phyloP scores from a whole-genome alignment of 1,284 basidiomycete species.

The Anthracocystis walkeri region DNA sequence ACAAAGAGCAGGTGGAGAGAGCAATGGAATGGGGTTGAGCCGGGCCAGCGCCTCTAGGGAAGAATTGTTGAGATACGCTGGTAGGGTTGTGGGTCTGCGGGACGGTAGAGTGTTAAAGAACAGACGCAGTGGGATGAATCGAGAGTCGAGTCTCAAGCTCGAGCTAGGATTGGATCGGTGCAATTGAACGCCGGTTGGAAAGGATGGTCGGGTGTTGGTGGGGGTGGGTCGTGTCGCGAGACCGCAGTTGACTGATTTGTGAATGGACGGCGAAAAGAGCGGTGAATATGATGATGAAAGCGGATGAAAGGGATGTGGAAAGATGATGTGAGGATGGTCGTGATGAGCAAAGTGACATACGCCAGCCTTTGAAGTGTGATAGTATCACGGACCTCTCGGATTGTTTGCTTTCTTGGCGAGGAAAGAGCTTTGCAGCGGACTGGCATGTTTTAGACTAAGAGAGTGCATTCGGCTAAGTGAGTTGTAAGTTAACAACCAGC shows the following conservation, averaged over 20 bases:
- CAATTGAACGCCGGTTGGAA: neutral
- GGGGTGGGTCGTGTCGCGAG: neutral
- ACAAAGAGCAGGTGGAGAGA: neutral
- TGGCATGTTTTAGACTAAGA: no score
- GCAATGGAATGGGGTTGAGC: neutral
- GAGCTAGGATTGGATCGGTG: neutral
- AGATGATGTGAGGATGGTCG: neutral
- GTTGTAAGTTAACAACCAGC: no score
- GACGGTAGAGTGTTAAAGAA: neutral
- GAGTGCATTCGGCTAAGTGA: no score
- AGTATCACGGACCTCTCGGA: no score
- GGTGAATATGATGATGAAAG: neutral
- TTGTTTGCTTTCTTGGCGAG: no score
- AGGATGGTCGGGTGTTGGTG: neutral
- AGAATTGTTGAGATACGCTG: neutral
- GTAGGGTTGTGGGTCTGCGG: neutral
- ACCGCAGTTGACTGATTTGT: no score
- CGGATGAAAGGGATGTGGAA: neutral
- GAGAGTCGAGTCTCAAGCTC: neutral
- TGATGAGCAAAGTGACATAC: conserved; percentile 2
- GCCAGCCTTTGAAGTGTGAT: neutral
- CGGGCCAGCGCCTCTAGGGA: neutral
- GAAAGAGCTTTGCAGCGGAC: no score
- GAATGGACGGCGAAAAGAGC: neutral
- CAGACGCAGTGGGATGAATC: conserved; percentile 1